Evolutionary conservation across 768 basidiomycete genomes (phyloP).

Genomic region (Termitomyces sp.): DNA sequence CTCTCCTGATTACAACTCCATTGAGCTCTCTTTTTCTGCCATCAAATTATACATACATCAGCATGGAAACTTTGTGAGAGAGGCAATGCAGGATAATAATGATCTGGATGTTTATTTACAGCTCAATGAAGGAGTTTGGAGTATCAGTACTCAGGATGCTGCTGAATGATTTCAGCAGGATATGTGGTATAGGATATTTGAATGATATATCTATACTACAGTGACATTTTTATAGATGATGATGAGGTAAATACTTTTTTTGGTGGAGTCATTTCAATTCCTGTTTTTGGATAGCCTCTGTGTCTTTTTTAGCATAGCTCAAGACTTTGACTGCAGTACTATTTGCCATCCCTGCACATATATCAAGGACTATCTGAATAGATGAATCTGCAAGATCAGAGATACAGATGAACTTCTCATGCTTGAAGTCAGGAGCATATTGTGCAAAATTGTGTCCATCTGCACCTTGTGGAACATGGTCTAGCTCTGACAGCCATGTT

Average conservation of each 20-base stretch:
- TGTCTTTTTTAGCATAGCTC: neutral
- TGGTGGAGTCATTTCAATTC: neutral
- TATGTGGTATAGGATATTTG: neutral
- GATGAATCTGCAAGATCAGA: neutral
- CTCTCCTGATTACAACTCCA: too few species aligned
- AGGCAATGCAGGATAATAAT: neutral
- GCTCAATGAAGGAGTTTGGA: slow-evolving; percentile 22
- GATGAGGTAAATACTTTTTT: neutral
- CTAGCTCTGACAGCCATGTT: neutral
- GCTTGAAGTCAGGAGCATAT: neutral
- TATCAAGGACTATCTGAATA: neutral
- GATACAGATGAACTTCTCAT: neutral
- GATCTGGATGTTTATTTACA: slow-evolving; percentile 5
- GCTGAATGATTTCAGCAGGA: neutral
- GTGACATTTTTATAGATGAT: neutral
- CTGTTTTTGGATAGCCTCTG: neutral
- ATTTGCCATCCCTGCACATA: neutral
- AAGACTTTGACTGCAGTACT: neutral
- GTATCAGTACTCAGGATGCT: slow-evolving; percentile 1
- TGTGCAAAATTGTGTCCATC: neutral
- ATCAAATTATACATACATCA: slow-evolving; percentile 16
- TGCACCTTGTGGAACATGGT: neutral
- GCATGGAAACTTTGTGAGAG: slow-evolving; percentile 11
- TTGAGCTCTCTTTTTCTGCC: neutral
- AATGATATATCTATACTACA: too few species aligned